Conservation (phyloP, 108 stramenopile genomes). For the Cyclotella baltica region DNA sequence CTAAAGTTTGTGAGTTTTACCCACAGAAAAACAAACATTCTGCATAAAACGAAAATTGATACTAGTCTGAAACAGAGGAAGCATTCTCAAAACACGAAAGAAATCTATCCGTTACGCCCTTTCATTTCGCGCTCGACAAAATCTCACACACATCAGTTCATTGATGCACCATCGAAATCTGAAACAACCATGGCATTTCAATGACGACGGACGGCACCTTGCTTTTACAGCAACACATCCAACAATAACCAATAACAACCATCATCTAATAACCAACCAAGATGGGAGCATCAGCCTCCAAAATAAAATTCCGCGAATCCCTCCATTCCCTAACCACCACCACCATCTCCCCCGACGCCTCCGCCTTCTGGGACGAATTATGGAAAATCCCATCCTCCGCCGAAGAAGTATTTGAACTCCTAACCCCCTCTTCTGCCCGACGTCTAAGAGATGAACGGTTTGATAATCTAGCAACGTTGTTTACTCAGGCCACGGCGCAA, state of each 20-base stretch:
- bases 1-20: too few species aligned
- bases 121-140: too few species aligned
- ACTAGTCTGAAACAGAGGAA: too few species aligned
- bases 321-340: constrained; percentile 72
- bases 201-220: background rate
- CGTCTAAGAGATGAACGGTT: constrained; percentile 79
- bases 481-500: constrained; percentile 95
- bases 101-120: too few species aligned
- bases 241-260: background rate
- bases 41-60: too few species aligned
- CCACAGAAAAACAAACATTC: too few species aligned
- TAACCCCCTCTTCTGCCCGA: constrained; percentile 78
- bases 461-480: constrained; percentile 85
- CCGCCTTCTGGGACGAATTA: constrained; percentile 94
- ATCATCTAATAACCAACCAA: constrained; percentile 5
- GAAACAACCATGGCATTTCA: too few species aligned
- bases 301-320: constrained; percentile 88
- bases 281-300: constrained; percentile 93
- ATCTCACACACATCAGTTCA: too few species aligned
- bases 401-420: constrained; percentile 92
- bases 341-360: constrained; percentile 82
- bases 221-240: background rate
- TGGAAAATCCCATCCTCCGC: constrained; percentile 88
- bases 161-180: too few species aligned
- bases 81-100: too few species aligned